Conservation (phyloP, 768 basidiomycete genomes). For the Lyophyllum decastes region DNA sequence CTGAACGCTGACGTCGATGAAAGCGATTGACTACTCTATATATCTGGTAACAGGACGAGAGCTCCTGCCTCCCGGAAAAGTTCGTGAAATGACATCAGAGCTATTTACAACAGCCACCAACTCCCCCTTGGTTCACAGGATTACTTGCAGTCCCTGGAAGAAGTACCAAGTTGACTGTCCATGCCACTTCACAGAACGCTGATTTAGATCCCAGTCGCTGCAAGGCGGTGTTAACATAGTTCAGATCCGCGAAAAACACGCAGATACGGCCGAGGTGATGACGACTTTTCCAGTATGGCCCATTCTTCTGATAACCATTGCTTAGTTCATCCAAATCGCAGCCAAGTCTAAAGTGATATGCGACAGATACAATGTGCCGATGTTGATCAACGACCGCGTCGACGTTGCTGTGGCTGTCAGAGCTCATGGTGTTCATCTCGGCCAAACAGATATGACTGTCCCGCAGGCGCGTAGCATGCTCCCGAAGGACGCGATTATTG, state of each 20-base stretch:
- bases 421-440: constrained; percentile 84
- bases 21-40: constrained; percentile 62
- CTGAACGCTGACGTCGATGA: constrained; percentile 2
- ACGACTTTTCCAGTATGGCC: background rate
- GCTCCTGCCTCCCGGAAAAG: constrained; percentile 76
- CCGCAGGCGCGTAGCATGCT: constrained; percentile 65
- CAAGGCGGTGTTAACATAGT: constrained; percentile 89
- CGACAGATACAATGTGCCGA: constrained; percentile 72
- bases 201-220: constrained; percentile 56
- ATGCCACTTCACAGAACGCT: background rate
- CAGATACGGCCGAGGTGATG: constrained; percentile 78
- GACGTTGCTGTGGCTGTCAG: constrained; percentile 82
- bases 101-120: background rate
- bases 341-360: constrained; percentile 68
- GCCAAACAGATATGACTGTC: constrained; percentile 85
- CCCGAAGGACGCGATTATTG: constrained; percentile 71
- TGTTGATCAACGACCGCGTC: constrained; percentile 87
- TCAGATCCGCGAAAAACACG: constrained; percentile 84
- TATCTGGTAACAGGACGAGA: constrained; percentile 89
- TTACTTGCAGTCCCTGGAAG: constrained; percentile 74
- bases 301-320: background rate
- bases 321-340: constrained; percentile 79
- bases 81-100: constrained; percentile 25
- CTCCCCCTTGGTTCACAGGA: constrained; percentile 38
- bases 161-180: constrained; percentile 41